A percentile compares a stretch with the other conserved stretches of the same genome.
Conservation (phyloP, 148 eudicot species). For the Arbutus unedo region DNA sequence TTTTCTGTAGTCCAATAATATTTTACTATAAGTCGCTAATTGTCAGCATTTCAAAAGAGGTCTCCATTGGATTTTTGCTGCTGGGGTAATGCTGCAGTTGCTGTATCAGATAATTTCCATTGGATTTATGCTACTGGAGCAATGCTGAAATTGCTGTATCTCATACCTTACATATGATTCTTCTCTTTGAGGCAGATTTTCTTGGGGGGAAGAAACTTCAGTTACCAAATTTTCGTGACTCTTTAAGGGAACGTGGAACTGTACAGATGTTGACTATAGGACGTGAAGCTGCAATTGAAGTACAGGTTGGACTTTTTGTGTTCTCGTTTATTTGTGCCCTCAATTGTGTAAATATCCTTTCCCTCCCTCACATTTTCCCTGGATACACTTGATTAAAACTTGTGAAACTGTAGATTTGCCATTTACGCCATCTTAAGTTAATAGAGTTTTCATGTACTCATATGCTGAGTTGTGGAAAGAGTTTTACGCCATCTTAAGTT, state of each 20-base stretch:
- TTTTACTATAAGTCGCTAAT: constrained; percentile 76
- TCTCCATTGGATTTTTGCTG: constrained; percentile 91
- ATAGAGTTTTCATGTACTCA: no score
- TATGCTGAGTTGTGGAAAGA: neutral
- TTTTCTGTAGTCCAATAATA: constrained; percentile 36
- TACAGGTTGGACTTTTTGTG: constrained; percentile 61
- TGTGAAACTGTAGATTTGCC: neutral
- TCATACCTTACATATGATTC: constrained; percentile 50
- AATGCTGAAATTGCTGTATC: constrained; percentile 58
- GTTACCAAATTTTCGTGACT: constrained; percentile 85
- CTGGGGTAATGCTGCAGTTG: constrained; percentile 95
- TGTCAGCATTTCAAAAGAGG: constrained; percentile 94
- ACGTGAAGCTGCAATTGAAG: constrained; percentile 94
- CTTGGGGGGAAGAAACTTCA: constrained; percentile 68
- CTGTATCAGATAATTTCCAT: constrained; percentile 57
- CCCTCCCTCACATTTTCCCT: neutral
- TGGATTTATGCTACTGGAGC: constrained; percentile 62
- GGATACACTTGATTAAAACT: neutral
- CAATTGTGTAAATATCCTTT: neutral
- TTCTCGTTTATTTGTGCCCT: neutral
- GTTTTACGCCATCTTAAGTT: neutral
- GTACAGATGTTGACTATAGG: constrained; percentile 92
- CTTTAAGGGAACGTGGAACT: constrained; percentile 83
- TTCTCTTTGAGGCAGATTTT: constrained; percentile 94
- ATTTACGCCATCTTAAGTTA: neutral